phyloP scores from a whole-genome alignment of 805 yeast species.

The Wickerhamomyces queroliae region DNA sequence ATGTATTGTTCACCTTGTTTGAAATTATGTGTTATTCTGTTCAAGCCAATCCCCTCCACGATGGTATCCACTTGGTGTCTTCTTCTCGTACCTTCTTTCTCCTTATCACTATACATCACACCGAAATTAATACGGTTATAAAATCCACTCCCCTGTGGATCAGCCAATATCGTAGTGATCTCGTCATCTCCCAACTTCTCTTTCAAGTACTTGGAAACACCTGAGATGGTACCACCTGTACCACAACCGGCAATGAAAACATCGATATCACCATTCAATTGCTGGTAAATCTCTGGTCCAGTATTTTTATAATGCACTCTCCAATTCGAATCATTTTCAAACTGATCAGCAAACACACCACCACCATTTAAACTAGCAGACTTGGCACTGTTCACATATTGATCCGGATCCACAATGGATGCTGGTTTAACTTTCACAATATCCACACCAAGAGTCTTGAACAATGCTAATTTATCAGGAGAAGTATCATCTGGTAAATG shows the following conservation, averaged over 20 bases:
- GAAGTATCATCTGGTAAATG: conserved; percentile 94
- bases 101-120: conserved; percentile 88
- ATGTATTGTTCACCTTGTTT: conserved; percentile 60
- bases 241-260: conserved; percentile 90
- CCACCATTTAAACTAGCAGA: conserved; percentile 47
- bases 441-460: conserved; percentile 72
- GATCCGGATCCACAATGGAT: conserved; percentile 87
- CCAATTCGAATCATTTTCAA: conserved; percentile 93
- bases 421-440: conserved; percentile 91
- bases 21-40: conserved; percentile 80
- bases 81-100: conserved; percentile 88
- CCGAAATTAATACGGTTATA: conserved; percentile 81
- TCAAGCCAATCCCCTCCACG: conserved; percentile 91
- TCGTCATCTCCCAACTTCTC: conserved; percentile 31
- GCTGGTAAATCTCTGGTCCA: conserved; percentile 88
- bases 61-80: conserved; percentile 95
- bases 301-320: conserved; percentile 73
- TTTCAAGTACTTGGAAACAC: conserved; percentile 74
- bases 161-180: conserved; percentile 63
- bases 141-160: conserved; percentile 94
- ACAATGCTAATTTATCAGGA: conserved; percentile 67
- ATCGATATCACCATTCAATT: conserved; percentile 60
- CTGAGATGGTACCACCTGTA: conserved; percentile 96
- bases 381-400: conserved; percentile 86
- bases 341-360: conserved; percentile 92